phyloP scores from a whole-genome alignment of 2,329 filamentous ascomycete species.

The Colletotrichum sp. region DNA sequence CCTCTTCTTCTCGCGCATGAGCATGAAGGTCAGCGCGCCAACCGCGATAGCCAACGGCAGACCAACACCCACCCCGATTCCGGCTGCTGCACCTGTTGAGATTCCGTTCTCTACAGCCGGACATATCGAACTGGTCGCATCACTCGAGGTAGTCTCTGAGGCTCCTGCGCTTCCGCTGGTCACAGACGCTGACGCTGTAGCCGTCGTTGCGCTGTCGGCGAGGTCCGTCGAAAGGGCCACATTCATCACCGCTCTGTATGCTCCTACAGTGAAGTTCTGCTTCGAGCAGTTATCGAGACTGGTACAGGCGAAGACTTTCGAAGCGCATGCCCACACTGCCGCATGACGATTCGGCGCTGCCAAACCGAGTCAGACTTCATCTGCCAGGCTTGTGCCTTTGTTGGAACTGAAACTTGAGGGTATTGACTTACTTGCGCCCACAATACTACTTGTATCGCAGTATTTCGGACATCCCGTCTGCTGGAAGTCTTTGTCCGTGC shows the following conservation, averaged over 20 bases:
- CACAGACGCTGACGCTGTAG: not conserved
- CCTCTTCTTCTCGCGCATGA: constrained; percentile 17
- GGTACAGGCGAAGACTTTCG: not conserved
- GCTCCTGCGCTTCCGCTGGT: not conserved
- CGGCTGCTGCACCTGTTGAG: constrained; percentile 7
- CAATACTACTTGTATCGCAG: not conserved
- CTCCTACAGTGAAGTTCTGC: not conserved
- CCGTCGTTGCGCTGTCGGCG: not conserved
- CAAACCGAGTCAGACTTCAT: not conserved
- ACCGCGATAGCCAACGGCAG: constrained; percentile 2
- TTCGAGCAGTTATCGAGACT: not conserved
- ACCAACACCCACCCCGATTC: constrained; percentile 13
- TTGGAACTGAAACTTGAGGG: not conserved
- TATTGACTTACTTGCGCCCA: not conserved
- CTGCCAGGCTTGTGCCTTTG: not conserved
- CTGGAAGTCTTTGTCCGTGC: not conserved
- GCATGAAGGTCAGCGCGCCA: not conserved
- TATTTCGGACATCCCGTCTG: constrained; percentile 1
- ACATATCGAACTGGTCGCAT: not conserved
- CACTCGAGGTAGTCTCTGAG: not conserved
- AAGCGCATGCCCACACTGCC: not conserved
- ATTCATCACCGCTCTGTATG: constrained; percentile 8
- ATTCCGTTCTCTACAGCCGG: not conserved
- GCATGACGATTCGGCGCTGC: not conserved
- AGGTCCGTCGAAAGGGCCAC: not conserved